A percentile compares a stretch with the other conserved stretches of the same genome.
phyloP scores from a whole-genome alignment of 495 filamentous ascomycete genomes.

The Podospora anserina region DNA sequence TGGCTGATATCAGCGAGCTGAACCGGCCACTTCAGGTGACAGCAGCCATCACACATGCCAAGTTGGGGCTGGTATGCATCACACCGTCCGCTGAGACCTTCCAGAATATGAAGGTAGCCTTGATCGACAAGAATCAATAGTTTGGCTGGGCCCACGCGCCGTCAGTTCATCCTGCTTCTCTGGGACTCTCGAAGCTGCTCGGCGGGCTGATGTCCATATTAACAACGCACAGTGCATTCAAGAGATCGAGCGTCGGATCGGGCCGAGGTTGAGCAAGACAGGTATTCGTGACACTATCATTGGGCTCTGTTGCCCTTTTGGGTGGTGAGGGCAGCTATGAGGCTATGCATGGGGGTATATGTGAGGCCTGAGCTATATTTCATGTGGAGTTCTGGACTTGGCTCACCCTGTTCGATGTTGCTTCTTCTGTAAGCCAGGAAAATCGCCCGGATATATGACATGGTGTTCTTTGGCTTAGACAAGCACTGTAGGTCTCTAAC shows the following conservation, averaged over 20 bases:
- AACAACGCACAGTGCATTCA: neutral
- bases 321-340: neutral
- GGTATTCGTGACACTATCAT: neutral
- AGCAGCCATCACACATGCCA: neutral
- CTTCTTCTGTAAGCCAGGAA: too few relatives aligned
- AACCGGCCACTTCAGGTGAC: neutral
- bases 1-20: neutral
- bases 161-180: neutral
- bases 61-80: neutral
- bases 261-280: neutral
- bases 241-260: neutral
- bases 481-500: too few relatives aligned
- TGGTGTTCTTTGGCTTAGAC: too few relatives aligned
- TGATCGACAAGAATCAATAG: neutral
- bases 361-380: neutral
- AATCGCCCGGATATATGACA: too few relatives aligned
- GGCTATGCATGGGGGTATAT: neutral
- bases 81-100: neutral
- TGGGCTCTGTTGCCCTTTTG: neutral
- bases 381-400: too few relatives aligned
- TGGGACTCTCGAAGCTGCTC: neutral
- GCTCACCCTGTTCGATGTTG: too few relatives aligned
- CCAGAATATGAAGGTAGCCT: neutral
- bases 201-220: neutral
- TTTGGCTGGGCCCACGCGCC: neutral